Percentiles rank a stretch among this genome's conserved stretches.
Evolutionary conservation across 2,329 filamentous ascomycete genomes (phyloP).

Genomic region (Diaporthe sp.): DNA sequence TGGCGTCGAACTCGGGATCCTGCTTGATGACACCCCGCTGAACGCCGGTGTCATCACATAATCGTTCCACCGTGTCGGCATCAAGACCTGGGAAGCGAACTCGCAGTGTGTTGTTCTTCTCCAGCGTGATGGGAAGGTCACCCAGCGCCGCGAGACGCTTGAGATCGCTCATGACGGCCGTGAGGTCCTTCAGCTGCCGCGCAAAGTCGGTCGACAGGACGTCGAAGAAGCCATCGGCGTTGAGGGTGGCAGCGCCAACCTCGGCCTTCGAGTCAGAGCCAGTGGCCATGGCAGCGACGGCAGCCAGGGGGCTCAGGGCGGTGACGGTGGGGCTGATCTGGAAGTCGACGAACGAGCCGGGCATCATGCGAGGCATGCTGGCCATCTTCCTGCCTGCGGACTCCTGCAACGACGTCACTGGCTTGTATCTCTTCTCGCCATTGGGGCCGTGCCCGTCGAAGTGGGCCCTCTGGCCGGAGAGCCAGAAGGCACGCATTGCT

Average conservation of each 20-base stretch:
- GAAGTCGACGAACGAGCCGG: slow-evolving; percentile 92
- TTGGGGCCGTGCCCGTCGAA: slow-evolving; percentile 83
- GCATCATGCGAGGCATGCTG: slow-evolving; percentile 65
- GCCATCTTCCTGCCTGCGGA: slow-evolving; percentile 78
- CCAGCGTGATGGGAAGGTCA: slow-evolving; percentile 84
- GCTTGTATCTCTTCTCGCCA: slow-evolving; percentile 84
- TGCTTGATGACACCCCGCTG: slow-evolving; percentile 83
- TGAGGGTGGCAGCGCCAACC: slow-evolving; percentile 72
- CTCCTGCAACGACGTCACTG: slow-evolving; percentile 81
- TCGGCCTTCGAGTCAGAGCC: slow-evolving; percentile 57
- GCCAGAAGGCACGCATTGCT: slow-evolving; percentile 90
- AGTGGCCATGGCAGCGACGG: slow-evolving; percentile 63
- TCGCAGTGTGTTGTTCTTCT: slow-evolving; percentile 76
- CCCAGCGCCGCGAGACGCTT: slow-evolving; percentile 82
- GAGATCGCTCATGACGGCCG: slow-evolving; percentile 84
- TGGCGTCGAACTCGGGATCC: slow-evolving; percentile 79
- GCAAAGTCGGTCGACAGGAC: slow-evolving; percentile 90
- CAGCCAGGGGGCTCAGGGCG: slow-evolving; percentile 80
- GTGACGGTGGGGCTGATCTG: slow-evolving; percentile 90
- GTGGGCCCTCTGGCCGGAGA: slow-evolving; percentile 90
- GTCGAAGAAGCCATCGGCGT: slow-evolving; percentile 87
- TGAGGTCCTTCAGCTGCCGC: slow-evolving; percentile 86
- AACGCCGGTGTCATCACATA: slow-evolving; percentile 91
- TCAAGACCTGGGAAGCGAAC: slow-evolving; percentile 95
- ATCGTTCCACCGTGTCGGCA: slow-evolving; percentile 80